phyloP scores from a whole-genome alignment of 306 rosid species.

The Pueraria montana region DNA sequence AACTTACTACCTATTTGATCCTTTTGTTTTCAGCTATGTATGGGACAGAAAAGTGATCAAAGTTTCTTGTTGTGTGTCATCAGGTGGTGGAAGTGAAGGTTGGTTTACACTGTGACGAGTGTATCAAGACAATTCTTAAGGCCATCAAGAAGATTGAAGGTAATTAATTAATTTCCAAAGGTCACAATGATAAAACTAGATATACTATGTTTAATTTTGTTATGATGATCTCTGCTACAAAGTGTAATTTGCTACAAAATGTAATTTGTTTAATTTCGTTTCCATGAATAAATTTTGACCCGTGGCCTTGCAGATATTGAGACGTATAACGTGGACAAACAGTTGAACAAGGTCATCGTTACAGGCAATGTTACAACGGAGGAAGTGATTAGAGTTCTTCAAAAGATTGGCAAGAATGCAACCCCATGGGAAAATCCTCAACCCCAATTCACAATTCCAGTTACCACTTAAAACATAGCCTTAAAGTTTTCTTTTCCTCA shows the following conservation, averaged over 20 bases:
- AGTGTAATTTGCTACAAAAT: background rate
- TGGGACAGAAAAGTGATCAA: background rate
- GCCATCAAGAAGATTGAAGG: constrained; percentile 91
- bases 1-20: background rate
- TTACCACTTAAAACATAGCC: background rate
- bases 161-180: constrained; percentile 23
- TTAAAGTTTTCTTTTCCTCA: background rate
- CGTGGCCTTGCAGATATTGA: constrained; percentile 69
- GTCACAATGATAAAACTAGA: background rate
- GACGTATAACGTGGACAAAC: constrained; percentile 74
- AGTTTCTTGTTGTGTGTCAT: constrained; percentile 7
- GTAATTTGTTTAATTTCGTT: too few relatives aligned
- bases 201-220: too few relatives aligned
- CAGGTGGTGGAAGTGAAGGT: constrained; percentile 93
- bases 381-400: constrained; percentile 72
- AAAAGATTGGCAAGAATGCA: constrained; percentile 74
- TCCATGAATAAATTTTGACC: background rate
- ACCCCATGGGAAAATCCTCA: constrained; percentile 60
- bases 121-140: constrained; percentile 89
- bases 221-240: background rate
- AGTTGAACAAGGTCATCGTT: constrained; percentile 77
- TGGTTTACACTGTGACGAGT: constrained; percentile 83
- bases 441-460: constrained; percentile 31
- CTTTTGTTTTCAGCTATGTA: background rate
- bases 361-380: constrained; percentile 78